phyloP scores from a whole-genome alignment of 805 yeast genomes.

The Wickerhamiella azymoides region DNA sequence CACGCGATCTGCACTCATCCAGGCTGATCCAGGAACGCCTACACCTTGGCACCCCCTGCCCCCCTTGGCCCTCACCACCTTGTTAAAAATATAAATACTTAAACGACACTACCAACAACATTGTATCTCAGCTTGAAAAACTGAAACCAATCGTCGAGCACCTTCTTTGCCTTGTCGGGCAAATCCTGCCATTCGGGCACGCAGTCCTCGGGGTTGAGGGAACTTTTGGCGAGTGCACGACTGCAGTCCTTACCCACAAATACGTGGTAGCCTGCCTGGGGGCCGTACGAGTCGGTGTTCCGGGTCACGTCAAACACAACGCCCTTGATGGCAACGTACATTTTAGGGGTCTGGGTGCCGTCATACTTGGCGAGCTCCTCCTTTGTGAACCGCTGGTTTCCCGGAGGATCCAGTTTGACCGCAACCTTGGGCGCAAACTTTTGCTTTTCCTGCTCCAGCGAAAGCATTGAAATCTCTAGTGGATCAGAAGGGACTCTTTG shows the following conservation, averaged over 20 bases:
- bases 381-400: constrained; percentile 30
- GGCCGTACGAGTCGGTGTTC: constrained; percentile 58
- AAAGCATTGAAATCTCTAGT: too few species aligned
- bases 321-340: constrained; percentile 68
- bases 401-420: constrained; percentile 39
- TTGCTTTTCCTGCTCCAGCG: constrained; percentile 11
- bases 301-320: constrained; percentile 62
- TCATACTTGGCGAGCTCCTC: constrained; percentile 33
- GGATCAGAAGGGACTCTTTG: too few species aligned
- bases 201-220: constrained; percentile 41
- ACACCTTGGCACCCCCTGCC: too few species aligned
- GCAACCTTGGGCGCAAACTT: constrained; percentile 43
- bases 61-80: too few species aligned
- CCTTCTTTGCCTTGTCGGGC: constrained; percentile 43
- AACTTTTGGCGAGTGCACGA: constrained; percentile 59
- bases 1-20: too few species aligned
- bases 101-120: constrained; percentile 27
- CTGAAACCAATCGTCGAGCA: constrained; percentile 61
- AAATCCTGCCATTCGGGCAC: constrained; percentile 29
- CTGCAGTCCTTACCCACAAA: constrained; percentile 69
- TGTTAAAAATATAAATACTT: too few species aligned
- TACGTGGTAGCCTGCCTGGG: constrained; percentile 56
- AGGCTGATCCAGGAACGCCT: too few species aligned
- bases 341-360: constrained; percentile 31
- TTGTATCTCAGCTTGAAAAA: constrained; percentile 44